Evolutionary conservation across 805 yeast species (phyloP).

Genomic region (Kuraishia ogatae): DNA sequence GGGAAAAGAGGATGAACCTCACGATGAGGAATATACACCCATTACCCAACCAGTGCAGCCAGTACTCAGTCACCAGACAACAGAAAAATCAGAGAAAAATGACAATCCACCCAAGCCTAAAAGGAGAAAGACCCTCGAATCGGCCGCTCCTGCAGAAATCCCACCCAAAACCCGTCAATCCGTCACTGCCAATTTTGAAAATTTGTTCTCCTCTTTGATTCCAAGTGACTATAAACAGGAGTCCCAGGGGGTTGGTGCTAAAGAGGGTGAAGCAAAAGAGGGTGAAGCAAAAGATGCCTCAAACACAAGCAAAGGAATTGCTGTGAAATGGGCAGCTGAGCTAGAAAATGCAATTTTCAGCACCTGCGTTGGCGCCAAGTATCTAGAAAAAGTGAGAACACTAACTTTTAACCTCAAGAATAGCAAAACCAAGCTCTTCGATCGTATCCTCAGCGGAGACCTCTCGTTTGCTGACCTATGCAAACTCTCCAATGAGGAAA

Average conservation of each 20-base stretch:
- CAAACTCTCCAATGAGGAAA: constrained; percentile 60
- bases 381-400: constrained; percentile 63
- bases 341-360: constrained; percentile 43
- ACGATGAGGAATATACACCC: constrained; percentile 2
- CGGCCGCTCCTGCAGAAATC: neutral
- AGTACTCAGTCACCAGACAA: neutral
- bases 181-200: constrained; percentile 43
- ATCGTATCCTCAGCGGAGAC: constrained; percentile 44
- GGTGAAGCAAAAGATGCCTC: constrained; percentile 10
- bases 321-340: constrained; percentile 36
- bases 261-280: constrained; percentile 7
- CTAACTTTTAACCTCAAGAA: constrained; percentile 52
- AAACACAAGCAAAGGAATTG: constrained; percentile 22
- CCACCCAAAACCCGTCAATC: constrained; percentile 28
- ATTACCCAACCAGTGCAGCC: neutral
- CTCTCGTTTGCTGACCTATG: constrained; percentile 53
- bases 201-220: constrained; percentile 32
- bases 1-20: constrained; percentile 1
- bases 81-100: neutral
- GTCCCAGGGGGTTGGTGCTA: too few relatives aligned
- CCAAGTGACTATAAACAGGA: constrained; percentile 27
- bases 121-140: neutral
- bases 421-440: constrained; percentile 48
- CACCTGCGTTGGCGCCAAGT: constrained; percentile 25
- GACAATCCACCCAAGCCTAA: neutral